Base-by-base conservation (phyloP, 805 yeast species). In the Naumovozyma castellii region DNA sequence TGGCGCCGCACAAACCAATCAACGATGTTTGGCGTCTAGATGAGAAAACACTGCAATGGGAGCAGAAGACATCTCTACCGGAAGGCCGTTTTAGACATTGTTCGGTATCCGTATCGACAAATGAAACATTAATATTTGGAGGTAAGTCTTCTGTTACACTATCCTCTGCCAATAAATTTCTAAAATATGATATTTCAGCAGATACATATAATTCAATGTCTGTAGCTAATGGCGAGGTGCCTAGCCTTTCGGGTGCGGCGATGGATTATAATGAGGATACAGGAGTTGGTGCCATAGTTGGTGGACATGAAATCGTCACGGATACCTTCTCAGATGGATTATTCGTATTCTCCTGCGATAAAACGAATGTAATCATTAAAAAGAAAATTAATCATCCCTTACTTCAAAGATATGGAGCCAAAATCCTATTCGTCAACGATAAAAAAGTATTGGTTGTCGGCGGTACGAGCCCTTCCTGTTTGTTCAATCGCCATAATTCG, bases 31-130 rank as follows among this genome's bases (percentile, higher is more conserved):
- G 77, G 76, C 37, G 56, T 3, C 51, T 69, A 4, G 31, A 42
- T 8, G 31, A 28, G 2, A 28, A 37, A 2, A 32, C 37, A 4
- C 10, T 22, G 10, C 20, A 35, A 29, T 80, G 86, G 86, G 38
- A 33, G 1, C 40, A 52, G 34, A 44, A 62, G 1, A 53, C 54
- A 0, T 51, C 61, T 5, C 45, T 80, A 27, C 74, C 76, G 0
- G 47, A 52, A 2, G 56, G 72, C 4, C 64, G 84, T 37, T 69
- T 66, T 32, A 64, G 84, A 40, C 87, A 80, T 56, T 44, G 66
- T 1, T 52, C 73, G 2, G 65, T 68, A 14, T 46, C 44, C 0
- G 10, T 64, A 6, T 56, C 32, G 10, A 48, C 50, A 32, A 51
- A 38, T 12, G 49, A 48, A 10, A 54, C 75, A 1, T 48, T 78